Percentiles rank a stretch among this genome's conserved stretches.
Evolutionary conservation across 1,284 basidiomycete genomes (phyloP).

Genomic region (Xerocomus minutiporus): DNA sequence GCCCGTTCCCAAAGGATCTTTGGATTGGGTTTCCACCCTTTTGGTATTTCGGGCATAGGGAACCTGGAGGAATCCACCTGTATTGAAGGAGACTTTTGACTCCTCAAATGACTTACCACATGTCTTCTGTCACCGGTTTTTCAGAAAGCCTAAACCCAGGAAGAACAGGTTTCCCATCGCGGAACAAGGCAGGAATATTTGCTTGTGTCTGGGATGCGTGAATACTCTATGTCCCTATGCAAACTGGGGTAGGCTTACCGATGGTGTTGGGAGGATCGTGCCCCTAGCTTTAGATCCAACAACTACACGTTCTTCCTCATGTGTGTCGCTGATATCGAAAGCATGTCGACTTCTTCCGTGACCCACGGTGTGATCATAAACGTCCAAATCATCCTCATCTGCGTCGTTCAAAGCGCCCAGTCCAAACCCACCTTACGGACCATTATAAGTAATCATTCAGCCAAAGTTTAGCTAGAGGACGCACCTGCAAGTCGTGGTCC

Average conservation of each 20-base stretch:
- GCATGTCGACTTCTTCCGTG: constrained; percentile 54
- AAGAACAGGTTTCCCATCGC: constrained; percentile 72
- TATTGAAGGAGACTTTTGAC: constrained; percentile 6
- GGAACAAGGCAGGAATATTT: constrained; percentile 44
- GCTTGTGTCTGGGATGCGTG: constrained; percentile 36
- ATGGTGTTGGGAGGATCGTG: constrained; percentile 1
- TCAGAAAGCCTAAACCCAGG: constrained; percentile 72
- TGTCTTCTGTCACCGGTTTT: constrained; percentile 65
- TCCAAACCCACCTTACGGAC: constrained; percentile 67
- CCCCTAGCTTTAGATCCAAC: constrained; percentile 26
- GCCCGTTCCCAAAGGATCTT: constrained; percentile 66
- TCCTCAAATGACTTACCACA: constrained; percentile 50
- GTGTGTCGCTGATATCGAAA: constrained; percentile 61
- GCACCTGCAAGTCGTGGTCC: constrained; percentile 62
- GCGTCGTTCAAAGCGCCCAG: constrained; percentile 83
- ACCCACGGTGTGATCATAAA: constrained; percentile 57
- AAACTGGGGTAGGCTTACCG: constrained; percentile 14
- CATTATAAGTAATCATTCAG: neutral
- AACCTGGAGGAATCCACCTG: constrained; percentile 52
- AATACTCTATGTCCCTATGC: constrained; percentile 8
- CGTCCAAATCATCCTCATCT: constrained; percentile 85
- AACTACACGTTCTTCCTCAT: constrained; percentile 55
- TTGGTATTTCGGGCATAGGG: constrained; percentile 72
- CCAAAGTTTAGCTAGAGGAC: constrained; percentile 15
- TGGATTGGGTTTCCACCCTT: constrained; percentile 84